Conservation (phyloP, 2,329 filamentous ascomycete genomes). For the Fusarium graminum region DNA sequence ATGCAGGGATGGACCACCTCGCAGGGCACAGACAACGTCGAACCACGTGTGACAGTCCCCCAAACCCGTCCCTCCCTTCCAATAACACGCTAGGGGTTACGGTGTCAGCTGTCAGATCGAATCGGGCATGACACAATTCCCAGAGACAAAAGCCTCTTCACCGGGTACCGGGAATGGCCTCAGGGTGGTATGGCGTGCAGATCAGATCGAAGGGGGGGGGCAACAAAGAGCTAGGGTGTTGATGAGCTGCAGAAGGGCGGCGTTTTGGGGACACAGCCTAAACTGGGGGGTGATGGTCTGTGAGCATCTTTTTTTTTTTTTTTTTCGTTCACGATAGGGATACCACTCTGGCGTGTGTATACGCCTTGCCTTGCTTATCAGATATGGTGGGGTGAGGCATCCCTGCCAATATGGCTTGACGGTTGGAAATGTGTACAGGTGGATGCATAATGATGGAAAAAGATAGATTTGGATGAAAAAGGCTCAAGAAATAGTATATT, state of each 20-base stretch:
- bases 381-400: constrained; percentile 29
- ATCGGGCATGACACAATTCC: neutral
- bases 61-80: constrained; percentile 8
- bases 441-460: no score
- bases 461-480: neutral
- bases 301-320: neutral
- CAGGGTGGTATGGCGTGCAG: constrained; percentile 4
- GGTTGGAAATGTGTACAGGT: neutral
- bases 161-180: constrained; percentile 6
- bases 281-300: constrained; percentile 10
- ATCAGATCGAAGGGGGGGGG: neutral
- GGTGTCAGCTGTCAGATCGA: neutral
- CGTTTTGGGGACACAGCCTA: constrained; percentile 22
- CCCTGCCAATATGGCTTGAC: constrained; percentile 6
- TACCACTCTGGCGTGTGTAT: constrained; percentile 34
- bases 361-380: constrained; percentile 19
- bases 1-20: neutral
- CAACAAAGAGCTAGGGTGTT: neutral
- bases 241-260: neutral
- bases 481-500: accelerated
- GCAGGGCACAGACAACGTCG: neutral
- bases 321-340: constrained; percentile 19
- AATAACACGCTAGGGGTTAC: constrained; percentile 1
- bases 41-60: constrained; percentile 5
- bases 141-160: neutral